These are phyloP conservation scores for Zea mays DNA, from an alignment of 176 grass and related monocot species.

Conservation along the genomic window DNA sequence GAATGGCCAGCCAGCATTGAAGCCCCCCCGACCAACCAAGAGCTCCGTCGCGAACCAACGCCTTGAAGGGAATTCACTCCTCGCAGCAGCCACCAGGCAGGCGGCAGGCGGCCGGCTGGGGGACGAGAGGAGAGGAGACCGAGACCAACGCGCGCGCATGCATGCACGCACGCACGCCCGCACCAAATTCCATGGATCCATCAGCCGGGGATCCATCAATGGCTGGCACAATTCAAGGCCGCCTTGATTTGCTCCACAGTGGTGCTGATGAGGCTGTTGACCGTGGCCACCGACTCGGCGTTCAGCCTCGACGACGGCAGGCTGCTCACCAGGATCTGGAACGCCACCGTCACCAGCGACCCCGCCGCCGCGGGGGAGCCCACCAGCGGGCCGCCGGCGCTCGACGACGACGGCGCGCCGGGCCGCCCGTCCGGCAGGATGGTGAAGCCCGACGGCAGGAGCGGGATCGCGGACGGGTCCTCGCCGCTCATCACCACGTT, in stretches of 20 bases:
- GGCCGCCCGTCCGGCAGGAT: conserved; percentile 62
- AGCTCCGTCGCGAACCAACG: conserved; percentile 38
- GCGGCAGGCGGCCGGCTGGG: neutral
- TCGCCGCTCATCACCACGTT: conserved; percentile 76
- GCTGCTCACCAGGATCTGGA: conserved; percentile 75
- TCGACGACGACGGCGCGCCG: neutral
- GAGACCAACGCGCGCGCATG: too few species aligned
- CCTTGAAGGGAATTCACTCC: conserved; percentile 47
- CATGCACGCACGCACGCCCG: too few species aligned
- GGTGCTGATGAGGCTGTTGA: conserved; percentile 67
- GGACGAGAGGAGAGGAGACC: neutral
- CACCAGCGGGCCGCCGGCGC: too few species aligned
- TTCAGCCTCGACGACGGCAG: conserved; percentile 64
- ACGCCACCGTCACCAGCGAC: conserved; percentile 77
- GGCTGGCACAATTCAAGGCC: conserved; percentile 57
- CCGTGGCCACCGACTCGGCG: conserved; percentile 68
- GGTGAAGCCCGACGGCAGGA: conserved; percentile 74
- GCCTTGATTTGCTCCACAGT: conserved; percentile 78
- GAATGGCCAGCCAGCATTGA: conserved; percentile 46
- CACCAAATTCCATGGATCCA: neutral
- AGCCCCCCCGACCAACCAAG: conserved; percentile 45
- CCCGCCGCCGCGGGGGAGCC: conserved; percentile 6
- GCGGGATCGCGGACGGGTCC: conserved; percentile 60
- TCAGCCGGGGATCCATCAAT: conserved; percentile 32
- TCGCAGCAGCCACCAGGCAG: conserved; percentile 14